These are phyloP conservation scores for Candida nanaspora DNA, from an alignment of 805 yeast species.

Conservation along the genomic window DNA sequence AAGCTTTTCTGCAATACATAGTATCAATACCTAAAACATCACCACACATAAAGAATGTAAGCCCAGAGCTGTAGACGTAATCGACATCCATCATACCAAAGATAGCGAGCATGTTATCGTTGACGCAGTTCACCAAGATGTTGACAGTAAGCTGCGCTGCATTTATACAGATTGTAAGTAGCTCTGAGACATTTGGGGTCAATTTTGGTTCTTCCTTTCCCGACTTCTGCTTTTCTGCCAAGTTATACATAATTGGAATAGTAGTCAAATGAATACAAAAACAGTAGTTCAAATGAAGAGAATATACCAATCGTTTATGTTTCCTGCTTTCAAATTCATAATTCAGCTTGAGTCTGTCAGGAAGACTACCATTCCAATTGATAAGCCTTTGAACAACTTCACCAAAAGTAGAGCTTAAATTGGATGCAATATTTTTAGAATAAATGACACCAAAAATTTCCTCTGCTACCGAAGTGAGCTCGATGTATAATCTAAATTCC, in stretches of 20 bases:
- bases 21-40: slow-evolving; percentile 13
- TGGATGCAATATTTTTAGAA: slow-evolving; percentile 5
- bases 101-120: slow-evolving; percentile 15
- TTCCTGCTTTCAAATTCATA: slow-evolving; percentile 6
- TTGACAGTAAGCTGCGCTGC: slow-evolving; percentile 19
- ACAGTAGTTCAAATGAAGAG: slow-evolving; percentile 20
- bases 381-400: slow-evolving; percentile 15
- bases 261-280: slow-evolving; percentile 22
- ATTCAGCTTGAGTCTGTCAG: slow-evolving; percentile 9
- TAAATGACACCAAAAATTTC: slow-evolving; percentile 17
- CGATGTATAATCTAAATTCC: slow-evolving; percentile 16
- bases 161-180: slow-evolving; percentile 18
- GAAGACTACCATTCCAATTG: slow-evolving; percentile 17
- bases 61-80: slow-evolving; percentile 18
- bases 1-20: slow-evolving; percentile 8
- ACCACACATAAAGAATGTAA: slow-evolving; percentile 22
- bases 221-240: slow-evolving; percentile 12
- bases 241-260: slow-evolving; percentile 18
- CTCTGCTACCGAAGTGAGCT: slow-evolving; percentile 14
- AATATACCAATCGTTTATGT: slow-evolving; percentile 14
- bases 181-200: slow-evolving; percentile 11
- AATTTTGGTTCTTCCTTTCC: slow-evolving; percentile 6
- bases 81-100: slow-evolving; percentile 24
- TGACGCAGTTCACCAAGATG: slow-evolving; percentile 11
- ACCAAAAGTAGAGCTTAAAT: slow-evolving; percentile 11